Base-by-base conservation (phyloP, 2,329 filamentous ascomycete genomes). In the Apiospora hydei region DNA sequence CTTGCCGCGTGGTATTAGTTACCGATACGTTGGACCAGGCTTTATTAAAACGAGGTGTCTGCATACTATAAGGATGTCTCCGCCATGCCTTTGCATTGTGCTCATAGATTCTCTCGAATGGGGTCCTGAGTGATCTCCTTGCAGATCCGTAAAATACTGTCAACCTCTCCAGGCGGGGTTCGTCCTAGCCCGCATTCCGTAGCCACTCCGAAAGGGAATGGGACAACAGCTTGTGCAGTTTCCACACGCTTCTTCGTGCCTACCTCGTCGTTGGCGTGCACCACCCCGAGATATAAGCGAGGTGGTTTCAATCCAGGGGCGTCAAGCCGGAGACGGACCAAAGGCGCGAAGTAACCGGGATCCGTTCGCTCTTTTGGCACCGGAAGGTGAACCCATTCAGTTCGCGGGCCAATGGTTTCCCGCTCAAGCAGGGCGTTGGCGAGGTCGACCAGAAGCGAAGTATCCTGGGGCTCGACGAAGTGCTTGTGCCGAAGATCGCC, bases 111-210 rank as follows among this genome's bases (percentile, higher is more conserved):
- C 4, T 53, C 13, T 16, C 49, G 24, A 16, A 53, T 30, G 49
- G 24, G 49, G 30, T 74, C 73, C 67, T 38, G 49, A 71, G 75
- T 74, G 53, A 74, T 74, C 64, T 77, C 73, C 72, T 61, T 76
- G 70, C 75, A 77, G 70, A 77, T 77, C 41, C 24, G 70, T 51
- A 78, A 51, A 57, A 77, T 73, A 64, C 73, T 75, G 67, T 77
- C 75, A 71, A 77, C 75, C 72, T 78, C 76, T 57, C 72, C 74
- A 57, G 75, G 74, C 47, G 74, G 74, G 51, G 75, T 78, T 44
- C 77, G 71, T 34, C 77, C 77, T 38, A 78, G 73, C 24, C 77
- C 76, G 57, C 77, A 77, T 74, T 77, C 76, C 44, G 75, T 77
- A 38, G 73, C 71, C 57, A 77, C 76, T 41, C 77, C 76, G 51